Percentiles rank a stretch among this genome's conserved stretches.
Conservation (phyloP, 2,329 filamentous ascomycete genomes). For the Aspergillus proliferans region DNA sequence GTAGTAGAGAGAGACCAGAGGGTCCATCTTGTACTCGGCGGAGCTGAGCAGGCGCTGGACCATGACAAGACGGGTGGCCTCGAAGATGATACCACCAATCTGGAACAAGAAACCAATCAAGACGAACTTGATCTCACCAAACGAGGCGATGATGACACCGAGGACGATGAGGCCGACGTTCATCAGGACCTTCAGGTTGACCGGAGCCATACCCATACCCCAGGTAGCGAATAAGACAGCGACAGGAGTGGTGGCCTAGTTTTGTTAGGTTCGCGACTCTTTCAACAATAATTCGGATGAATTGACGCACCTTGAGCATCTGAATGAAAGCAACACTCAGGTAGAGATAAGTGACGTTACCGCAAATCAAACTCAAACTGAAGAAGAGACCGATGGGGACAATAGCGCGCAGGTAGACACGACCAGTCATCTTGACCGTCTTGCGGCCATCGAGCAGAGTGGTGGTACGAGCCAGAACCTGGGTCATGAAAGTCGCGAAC, state of each 20-base stretch:
- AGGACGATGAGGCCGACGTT: constrained; percentile 94
- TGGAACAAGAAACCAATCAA: constrained; percentile 61
- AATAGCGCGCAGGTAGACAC: constrained; percentile 86
- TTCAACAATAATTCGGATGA: constrained; percentile 19
- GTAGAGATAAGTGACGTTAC: constrained; percentile 91
- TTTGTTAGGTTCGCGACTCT: constrained; percentile 3
- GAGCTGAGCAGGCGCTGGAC: constrained; percentile 74
- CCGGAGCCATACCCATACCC: constrained; percentile 75
- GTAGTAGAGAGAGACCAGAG: constrained; percentile 82
- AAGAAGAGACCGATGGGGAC: constrained; percentile 94
- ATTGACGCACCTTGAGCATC: constrained; percentile 76
- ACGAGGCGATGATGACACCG: constrained; percentile 87
- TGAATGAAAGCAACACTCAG: constrained; percentile 94
- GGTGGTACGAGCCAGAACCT: constrained; percentile 84
- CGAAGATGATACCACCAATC: constrained; percentile 68
- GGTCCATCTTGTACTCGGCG: constrained; percentile 80
- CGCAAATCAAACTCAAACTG: constrained; percentile 90
- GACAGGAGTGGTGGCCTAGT: constrained; percentile 79
- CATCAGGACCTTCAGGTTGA: constrained; percentile 77
- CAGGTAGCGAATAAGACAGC: constrained; percentile 86
- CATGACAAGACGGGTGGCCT: constrained; percentile 77
- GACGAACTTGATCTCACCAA: constrained; percentile 90
- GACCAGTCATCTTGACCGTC: constrained; percentile 93
- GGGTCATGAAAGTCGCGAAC: constrained; percentile 91
- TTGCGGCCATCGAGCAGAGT: constrained; percentile 87